phyloP scores from a whole-genome alignment of 2,329 filamentous ascomycete genomes.

The Corynespora cassiicola region DNA sequence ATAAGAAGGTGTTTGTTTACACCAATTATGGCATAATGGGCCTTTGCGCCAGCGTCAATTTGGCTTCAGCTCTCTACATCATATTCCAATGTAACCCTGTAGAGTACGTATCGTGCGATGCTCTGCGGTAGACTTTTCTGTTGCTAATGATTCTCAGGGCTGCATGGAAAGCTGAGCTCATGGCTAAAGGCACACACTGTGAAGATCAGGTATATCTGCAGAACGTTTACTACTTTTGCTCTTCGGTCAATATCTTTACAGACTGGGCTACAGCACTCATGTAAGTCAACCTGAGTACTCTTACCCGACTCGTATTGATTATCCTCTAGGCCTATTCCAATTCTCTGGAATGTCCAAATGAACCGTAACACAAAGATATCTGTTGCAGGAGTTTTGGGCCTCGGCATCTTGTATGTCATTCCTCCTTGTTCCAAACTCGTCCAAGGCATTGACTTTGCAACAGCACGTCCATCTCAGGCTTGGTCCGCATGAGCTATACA shows the following conservation, averaged over 20 bases:
- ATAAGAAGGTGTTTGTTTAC: constrained; percentile 29
- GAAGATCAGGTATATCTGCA: constrained; percentile 28
- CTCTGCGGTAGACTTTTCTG: too few relatives aligned
- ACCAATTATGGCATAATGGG: constrained; percentile 35
- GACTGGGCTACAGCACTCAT: constrained; percentile 46
- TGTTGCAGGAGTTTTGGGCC: constrained; percentile 23
- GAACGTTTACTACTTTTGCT: constrained; percentile 43
- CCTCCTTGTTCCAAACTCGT: too few relatives aligned
- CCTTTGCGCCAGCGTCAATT: constrained; percentile 37
- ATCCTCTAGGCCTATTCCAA: constrained; percentile 23
- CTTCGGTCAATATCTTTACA: constrained; percentile 44
- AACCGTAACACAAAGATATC: constrained; percentile 32
- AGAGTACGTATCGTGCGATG: constrained; percentile 11
- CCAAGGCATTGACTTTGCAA: not conserved
- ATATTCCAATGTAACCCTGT: constrained; percentile 45
- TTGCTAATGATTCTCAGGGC: constrained; percentile 4
- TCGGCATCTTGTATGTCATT: constrained; percentile 29
- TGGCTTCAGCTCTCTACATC: constrained; percentile 43
- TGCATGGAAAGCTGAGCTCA: constrained; percentile 35
- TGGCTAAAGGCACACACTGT: constrained; percentile 32
- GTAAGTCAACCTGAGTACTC: constrained; percentile 15
- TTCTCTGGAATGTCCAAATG: constrained; percentile 33
- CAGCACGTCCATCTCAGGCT: constrained; percentile 35
- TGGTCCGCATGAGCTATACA: constrained; percentile 44
- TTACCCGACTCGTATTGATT: not conserved